Percentiles rank a stretch among this genome's conserved stretches.
Conservation (phyloP, 768 basidiomycete species). For the Suillus sp. region DNA sequence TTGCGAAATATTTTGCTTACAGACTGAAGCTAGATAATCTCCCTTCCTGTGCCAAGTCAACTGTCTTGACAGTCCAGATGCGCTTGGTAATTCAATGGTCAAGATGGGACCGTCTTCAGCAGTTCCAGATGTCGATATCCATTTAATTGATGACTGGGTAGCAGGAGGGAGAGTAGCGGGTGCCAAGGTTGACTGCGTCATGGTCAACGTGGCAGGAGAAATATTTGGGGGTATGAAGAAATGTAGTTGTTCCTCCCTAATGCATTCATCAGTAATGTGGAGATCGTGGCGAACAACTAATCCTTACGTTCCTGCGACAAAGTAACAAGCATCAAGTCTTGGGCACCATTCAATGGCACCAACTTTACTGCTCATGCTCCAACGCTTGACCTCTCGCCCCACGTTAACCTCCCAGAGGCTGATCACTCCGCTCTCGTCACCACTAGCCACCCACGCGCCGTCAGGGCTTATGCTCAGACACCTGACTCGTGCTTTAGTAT, state of each 20-base stretch:
- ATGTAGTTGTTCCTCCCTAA: conserved; percentile 78
- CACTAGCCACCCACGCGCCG: conserved; percentile 89
- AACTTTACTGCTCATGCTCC: conserved; percentile 80
- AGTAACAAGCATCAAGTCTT: conserved; percentile 75
- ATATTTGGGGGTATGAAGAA: conserved; percentile 83
- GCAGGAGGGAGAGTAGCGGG: conserved; percentile 65
- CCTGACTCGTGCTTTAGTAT: conserved; percentile 68
- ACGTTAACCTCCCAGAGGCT: conserved; percentile 91
- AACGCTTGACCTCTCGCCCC: conserved; percentile 85
- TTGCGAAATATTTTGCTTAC: conserved; percentile 53
- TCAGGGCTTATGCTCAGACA: conserved; percentile 82
- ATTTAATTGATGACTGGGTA: conserved; percentile 69
- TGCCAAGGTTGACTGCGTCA: conserved; percentile 62
- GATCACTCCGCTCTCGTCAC: conserved; percentile 86
- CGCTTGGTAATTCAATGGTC: conserved; percentile 59
- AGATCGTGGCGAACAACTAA: conserved; percentile 12
- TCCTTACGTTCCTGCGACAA: conserved; percentile 79
- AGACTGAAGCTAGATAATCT: conserved; percentile 94
- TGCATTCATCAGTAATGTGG: conserved; percentile 16
- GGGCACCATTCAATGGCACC: conserved; percentile 94
- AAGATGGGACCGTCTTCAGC: conserved; percentile 59
- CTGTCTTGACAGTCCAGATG: conserved; percentile 75
- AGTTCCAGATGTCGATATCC: conserved; percentile 55
- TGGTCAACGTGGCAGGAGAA: conserved; percentile 53
- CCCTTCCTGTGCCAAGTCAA: conserved; percentile 92